phyloP scores from a whole-genome alignment of 441 rosid genomes.

The Populus hybrid region DNA sequence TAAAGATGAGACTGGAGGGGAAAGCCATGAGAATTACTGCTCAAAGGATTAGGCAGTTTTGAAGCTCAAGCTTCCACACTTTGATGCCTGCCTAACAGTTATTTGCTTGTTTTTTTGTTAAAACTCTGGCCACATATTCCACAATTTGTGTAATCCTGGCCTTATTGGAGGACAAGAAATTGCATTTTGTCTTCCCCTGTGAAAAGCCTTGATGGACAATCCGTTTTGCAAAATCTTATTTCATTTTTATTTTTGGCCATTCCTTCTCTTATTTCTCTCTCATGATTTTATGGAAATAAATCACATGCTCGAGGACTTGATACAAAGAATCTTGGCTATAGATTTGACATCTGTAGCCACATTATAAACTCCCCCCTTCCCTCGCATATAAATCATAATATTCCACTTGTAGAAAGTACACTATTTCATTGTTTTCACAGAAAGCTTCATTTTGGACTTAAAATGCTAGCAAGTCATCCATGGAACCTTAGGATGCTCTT shows the following conservation, averaged over 20 bases:
- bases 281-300: neutral
- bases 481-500: neutral
- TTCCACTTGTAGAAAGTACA: neutral
- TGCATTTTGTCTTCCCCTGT: neutral
- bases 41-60: neutral
- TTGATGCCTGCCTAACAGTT: neutral
- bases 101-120: neutral
- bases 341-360: neutral
- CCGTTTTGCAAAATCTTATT: neutral
- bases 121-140: neutral
- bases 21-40: neutral
- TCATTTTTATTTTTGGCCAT: neutral
- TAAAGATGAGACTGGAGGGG: neutral
- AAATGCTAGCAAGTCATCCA: neutral
- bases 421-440: neutral
- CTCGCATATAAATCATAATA: neutral
- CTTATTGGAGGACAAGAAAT: neutral
- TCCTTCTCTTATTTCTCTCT: neutral
- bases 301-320: neutral
- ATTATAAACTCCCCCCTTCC: neutral
- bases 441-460: neutral
- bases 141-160: neutral
- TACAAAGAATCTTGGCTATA: neutral
- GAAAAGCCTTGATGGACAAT: neutral
- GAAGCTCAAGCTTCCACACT: neutral